These are phyloP conservation scores for Monosporascus cannonballus DNA, from an alignment of 2,329 filamentous ascomycete species.

Conservation along the genomic window DNA sequence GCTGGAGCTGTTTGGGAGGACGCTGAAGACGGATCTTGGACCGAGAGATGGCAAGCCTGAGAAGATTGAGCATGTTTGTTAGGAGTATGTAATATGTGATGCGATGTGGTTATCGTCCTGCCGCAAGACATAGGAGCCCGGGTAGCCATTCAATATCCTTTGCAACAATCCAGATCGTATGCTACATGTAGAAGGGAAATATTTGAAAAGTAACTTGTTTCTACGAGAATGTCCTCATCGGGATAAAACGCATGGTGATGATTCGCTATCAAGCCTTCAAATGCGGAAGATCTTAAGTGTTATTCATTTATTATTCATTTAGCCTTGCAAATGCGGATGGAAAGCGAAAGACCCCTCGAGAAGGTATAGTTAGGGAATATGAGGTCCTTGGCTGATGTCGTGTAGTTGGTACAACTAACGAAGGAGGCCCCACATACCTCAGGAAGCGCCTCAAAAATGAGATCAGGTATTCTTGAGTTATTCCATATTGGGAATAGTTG, in stretches of 20 bases:
- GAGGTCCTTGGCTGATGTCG: background rate
- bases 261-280: too few relatives aligned
- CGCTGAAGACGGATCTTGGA: constrained; percentile 74
- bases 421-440: background rate
- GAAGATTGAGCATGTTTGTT: constrained; percentile 70
- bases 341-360: background rate
- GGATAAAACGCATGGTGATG: constrained; percentile 1
- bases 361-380: background rate
- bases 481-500: background rate
- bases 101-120: too few relatives aligned
- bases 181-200: too few relatives aligned
- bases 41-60: constrained; percentile 53
- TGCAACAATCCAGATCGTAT: too few relatives aligned
- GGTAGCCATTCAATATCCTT: too few relatives aligned
- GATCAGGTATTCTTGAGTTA: background rate
- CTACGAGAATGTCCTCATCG: too few relatives aligned
- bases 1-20: constrained; percentile 75
- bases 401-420: background rate
- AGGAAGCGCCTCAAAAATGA: background rate
- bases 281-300: too few relatives aligned
- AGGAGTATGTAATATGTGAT: constrained; percentile 5
- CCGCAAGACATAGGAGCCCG: too few relatives aligned
- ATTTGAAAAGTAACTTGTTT: too few relatives aligned
- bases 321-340: background rate
- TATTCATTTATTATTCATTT: too few relatives aligned